Percentiles rank a stretch among this genome's conserved stretches.
Evolutionary conservation across 306 rosid genomes (phyloP).

Genomic region (Ochetophila trinervis): DNA sequence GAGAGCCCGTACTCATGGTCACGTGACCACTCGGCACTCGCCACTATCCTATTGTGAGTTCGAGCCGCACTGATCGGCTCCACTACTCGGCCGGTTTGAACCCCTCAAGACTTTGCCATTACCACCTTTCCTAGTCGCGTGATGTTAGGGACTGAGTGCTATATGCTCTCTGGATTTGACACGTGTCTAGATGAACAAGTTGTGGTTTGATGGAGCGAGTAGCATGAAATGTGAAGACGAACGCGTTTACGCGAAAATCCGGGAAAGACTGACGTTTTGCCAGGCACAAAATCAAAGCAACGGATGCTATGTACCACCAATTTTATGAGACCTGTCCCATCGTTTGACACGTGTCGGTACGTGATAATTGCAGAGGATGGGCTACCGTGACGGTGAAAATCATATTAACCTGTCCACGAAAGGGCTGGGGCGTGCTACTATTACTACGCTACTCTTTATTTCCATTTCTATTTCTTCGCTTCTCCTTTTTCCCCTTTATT

Average conservation of each 20-base stretch:
- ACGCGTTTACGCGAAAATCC: neutral
- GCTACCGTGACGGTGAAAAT: conserved; percentile 1
- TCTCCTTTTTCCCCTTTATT: neutral
- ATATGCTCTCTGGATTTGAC: neutral
- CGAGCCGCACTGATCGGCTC: conserved; percentile 19
- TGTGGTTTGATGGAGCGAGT: neutral
- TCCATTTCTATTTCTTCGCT: neutral
- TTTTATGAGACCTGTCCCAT: neutral
- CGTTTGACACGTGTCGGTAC: conserved; percentile 1
- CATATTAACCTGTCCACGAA: too few relatives aligned
- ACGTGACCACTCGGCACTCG: conserved; percentile 31
- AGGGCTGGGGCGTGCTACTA: too few relatives aligned
- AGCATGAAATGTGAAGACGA: too few relatives aligned
- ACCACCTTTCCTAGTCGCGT: neutral
- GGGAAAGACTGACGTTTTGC: conserved; percentile 3
- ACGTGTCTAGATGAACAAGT: neutral
- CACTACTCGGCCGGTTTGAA: conserved; percentile 17
- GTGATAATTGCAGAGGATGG: neutral
- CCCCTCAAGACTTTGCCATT: neutral
- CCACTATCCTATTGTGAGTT: neutral
- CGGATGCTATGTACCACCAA: neutral
- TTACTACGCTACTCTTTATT: too few relatives aligned
- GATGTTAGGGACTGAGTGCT: neutral
- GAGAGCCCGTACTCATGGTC: conserved; percentile 1
- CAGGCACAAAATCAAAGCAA: conserved; percentile 19